Percentiles rank a stretch among this genome's conserved stretches.
phyloP scores from a whole-genome alignment of 805 yeast genomes.

The Candida multigemmis region DNA sequence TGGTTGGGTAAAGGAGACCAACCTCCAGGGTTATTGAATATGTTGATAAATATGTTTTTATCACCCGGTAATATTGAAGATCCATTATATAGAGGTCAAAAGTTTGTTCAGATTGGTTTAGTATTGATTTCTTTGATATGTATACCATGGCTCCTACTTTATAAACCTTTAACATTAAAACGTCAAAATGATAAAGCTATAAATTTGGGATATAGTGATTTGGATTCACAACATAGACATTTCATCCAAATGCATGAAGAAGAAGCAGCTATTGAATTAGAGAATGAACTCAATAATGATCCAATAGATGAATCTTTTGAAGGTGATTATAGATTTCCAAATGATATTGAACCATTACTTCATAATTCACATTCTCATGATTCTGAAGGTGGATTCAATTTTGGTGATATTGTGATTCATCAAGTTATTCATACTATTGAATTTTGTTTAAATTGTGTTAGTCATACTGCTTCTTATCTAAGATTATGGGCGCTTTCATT shows the following conservation, averaged over 20 bases:
- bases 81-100: constrained; percentile 57
- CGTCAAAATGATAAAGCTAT: constrained; percentile 25
- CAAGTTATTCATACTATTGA: constrained; percentile 78
- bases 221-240: constrained; percentile 21
- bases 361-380: constrained; percentile 32
- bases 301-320: constrained; percentile 8
- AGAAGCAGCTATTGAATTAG: constrained; percentile 16
- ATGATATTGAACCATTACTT: constrained; percentile 29
- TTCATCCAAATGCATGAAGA: constrained; percentile 30
- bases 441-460: constrained; percentile 70
- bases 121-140: constrained; percentile 54
- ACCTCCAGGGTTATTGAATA: constrained; percentile 67
- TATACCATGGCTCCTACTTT: constrained; percentile 65
- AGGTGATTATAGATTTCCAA: constrained; percentile 27
- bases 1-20: constrained; percentile 55
- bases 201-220: constrained; percentile 27
- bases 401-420: constrained; percentile 68
- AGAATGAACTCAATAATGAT: constrained; percentile 5
- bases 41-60: constrained; percentile 69
- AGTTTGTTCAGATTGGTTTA: constrained; percentile 48
- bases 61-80: constrained; percentile 65
- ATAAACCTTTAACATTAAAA: constrained; percentile 48
- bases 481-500: constrained; percentile 73
- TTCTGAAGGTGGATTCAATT: constrained; percentile 22
- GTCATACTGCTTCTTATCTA: constrained; percentile 72